Evolutionary conservation across 768 basidiomycete species (phyloP), one percentile per base, ranked within the genome.

Genomic region (Favolaschia claudopus): DNA sequence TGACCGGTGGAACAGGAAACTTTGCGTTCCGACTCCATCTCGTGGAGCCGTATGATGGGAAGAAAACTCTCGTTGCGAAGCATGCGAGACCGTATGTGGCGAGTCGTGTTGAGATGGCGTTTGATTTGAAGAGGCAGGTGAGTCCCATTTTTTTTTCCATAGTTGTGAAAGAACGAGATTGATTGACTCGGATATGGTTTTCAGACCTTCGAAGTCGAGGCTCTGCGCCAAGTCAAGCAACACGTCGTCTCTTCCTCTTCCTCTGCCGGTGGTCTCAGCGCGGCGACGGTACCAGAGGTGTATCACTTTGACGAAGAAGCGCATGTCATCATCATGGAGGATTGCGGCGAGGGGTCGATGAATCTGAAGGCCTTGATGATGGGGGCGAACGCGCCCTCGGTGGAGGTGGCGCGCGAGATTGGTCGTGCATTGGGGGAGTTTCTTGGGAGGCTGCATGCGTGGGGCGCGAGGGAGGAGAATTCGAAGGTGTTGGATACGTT

Each of bases 371-470:
- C 22, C 10, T 27, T 38, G 2, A 22, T 22, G 19, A 22, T 19
- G 48, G 4, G 7, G 38, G 77, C 25, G 63, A 22, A 22, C n/a
- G 31, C 55, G 9, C 72, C 72, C 2, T 62, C 74, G 1, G 40
- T 69, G 5, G 60, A 54, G 10, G 44, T 76, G 28, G 79, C 78
- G 2, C 63, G 70, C 33, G 68, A 79, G 25, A 84, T 89, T 33
- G 89, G 88, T 6, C 45, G 64, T 7, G 80, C 75, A 2, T 70
- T 89, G 1, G 88, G 89, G 2, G 65, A 67, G 40, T 90, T 89
- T 71, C 72, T 89, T 15, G 77, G 75, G 4, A 58, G 61, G 14
- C 43, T 90, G 52, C 89, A 91, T 64, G 59, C 61, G 7, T 82
- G 81, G 80, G 76, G 82, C 36, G 65, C 69, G 22, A n/a, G n/a